A percentile compares a stretch with the other conserved stretches of the same genome.
phyloP scores from a whole-genome alignment of 257 asterid genomes.

The Solanum peruvianum region DNA sequence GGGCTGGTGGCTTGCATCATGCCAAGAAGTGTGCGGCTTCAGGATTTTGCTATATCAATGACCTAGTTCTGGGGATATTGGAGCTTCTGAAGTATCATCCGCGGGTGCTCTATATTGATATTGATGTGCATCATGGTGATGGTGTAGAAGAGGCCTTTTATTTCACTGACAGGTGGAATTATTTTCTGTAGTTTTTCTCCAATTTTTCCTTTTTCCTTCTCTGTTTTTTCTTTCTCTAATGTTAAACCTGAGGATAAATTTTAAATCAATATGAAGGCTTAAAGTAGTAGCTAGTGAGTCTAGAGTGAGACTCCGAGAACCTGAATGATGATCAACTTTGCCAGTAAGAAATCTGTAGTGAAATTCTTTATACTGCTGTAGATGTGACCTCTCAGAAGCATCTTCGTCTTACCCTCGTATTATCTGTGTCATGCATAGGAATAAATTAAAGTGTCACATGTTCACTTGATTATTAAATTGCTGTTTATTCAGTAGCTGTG shows the following conservation, averaged over 20 bases:
- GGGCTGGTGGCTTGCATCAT: conserved; percentile 99
- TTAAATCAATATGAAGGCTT: not conserved
- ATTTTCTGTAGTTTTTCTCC: not conserved
- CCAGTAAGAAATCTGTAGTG: not conserved
- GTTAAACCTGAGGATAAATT: not conserved
- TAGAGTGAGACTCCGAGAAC: not conserved
- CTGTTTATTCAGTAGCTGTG: not conserved
- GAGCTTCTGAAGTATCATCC: conserved; percentile 97
- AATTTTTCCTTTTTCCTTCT: not conserved
- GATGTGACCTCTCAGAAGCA: not conserved
- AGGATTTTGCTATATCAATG: conserved; percentile 97
- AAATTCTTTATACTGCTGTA: not conserved
- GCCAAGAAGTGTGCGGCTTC: conserved; percentile 99
- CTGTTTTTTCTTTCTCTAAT: not conserved
- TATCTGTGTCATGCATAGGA: not conserved
- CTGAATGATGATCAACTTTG: not conserved
- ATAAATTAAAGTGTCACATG: not conserved
- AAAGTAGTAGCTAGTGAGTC: not conserved
- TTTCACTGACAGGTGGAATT: conserved; percentile 74
- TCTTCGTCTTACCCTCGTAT: not conserved
- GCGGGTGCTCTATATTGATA: conserved; percentile 91
- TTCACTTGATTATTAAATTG: not conserved
- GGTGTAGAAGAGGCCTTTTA: conserved; percentile 99
- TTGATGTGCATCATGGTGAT: conserved; percentile 99
- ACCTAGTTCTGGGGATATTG: conserved; percentile 86